Base-by-base conservation (phyloP, 2,329 filamentous ascomycete species). In the Cladosporium austrohemisphaericum region DNA sequence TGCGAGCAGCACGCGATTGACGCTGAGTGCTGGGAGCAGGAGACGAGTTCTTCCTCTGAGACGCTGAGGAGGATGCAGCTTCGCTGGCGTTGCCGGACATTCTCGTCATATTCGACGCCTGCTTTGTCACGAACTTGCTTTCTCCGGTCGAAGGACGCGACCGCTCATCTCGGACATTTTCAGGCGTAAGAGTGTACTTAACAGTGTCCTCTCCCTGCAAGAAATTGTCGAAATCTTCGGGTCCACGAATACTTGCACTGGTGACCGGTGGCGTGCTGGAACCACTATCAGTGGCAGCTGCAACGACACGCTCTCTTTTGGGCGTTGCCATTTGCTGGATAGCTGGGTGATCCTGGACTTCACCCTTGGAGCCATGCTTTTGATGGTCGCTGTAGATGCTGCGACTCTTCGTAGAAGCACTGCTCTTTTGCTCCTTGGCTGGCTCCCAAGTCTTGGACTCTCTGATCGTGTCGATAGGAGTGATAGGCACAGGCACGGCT, bases 111-210 rank as follows among this genome's bases (percentile, higher is more conserved):
- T 43, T 35, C 11, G 35, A 40, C n/a, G 19, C 33, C 29, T 44
- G 16, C 9, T 41, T 26, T 11, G 35, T 20, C 14, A 36, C 29
- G 10, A 26, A 23, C 20, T 36, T 50, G 28, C 19, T 26, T 6
- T 41, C 47, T 4, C 22, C 46, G 14, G 37, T 43, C 49, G 71
- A 66, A 10, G 22, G 43, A 10, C 32, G 32, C 23, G 43, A 23
- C 13, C 14, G 16, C 14, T 65, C 54, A 47, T 71, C 72, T 33
- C 72, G 68, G 58, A 76, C 69, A 38, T 61, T 68, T 48, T 74
- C 67, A 18, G 74, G 73, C 10, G 73, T 76, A 46, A 76, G 60
- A 5, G 73, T 76, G 58, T 72, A 75, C 57, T 76, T 76, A 18
- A 76, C 70, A 4, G 73, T 76, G 22, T 76, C 73, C 36, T 69